Percentiles rank a stretch among this genome's conserved stretches.
These are phyloP conservation scores for Globisporangium cystogenes DNA, from an alignment of 352 stramenopile genomes.

Conservation along the genomic window DNA sequence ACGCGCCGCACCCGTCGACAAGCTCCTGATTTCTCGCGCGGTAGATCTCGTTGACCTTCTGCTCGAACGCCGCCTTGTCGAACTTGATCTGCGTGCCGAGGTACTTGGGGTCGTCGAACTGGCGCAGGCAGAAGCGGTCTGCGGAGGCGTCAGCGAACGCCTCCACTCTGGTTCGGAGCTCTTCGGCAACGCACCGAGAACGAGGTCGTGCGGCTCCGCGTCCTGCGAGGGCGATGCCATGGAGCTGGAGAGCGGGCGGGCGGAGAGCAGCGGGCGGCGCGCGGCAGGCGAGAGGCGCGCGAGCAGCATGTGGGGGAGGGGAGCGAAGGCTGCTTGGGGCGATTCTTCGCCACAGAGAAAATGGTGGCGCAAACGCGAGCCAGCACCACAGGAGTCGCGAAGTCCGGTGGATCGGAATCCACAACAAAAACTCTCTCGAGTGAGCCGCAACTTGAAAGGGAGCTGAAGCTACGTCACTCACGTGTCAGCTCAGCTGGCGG, in stretches of 20 bases:
- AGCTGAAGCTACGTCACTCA: neutral
- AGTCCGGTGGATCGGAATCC: neutral
- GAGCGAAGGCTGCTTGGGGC: slow-evolving; percentile 5
- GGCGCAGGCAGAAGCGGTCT: slow-evolving; percentile 80
- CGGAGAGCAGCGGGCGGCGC: slow-evolving; percentile 5
- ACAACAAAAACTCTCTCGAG: neutral
- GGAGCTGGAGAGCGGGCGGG: slow-evolving; percentile 21
- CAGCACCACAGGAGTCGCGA: neutral
- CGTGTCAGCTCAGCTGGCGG: too few species aligned
- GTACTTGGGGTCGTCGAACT: slow-evolving; percentile 83
- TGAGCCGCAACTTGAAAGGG: neutral
- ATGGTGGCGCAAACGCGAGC: slow-evolving; percentile 15
- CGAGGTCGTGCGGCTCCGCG: slow-evolving; percentile 34
- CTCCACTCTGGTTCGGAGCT: too few species aligned
- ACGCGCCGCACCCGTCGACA: slow-evolving; percentile 69
- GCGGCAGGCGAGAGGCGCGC: slow-evolving; percentile 22
- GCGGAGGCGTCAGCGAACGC: neutral
- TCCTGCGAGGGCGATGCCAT: slow-evolving; percentile 30
- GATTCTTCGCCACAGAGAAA: slow-evolving; percentile 6
- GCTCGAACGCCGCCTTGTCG: slow-evolving; percentile 71
- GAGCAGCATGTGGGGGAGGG: slow-evolving; percentile 37
- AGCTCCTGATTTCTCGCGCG: slow-evolving; percentile 49
- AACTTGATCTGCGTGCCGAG: slow-evolving; percentile 63
- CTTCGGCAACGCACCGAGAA: slow-evolving; percentile 39
- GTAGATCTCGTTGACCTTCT: slow-evolving; percentile 83